A percentile compares a stretch with the other conserved stretches of the same genome.
These are phyloP conservation scores for Ogataea polymorpha DNA, from an alignment of 805 yeast species.

Conservation along the genomic window DNA sequence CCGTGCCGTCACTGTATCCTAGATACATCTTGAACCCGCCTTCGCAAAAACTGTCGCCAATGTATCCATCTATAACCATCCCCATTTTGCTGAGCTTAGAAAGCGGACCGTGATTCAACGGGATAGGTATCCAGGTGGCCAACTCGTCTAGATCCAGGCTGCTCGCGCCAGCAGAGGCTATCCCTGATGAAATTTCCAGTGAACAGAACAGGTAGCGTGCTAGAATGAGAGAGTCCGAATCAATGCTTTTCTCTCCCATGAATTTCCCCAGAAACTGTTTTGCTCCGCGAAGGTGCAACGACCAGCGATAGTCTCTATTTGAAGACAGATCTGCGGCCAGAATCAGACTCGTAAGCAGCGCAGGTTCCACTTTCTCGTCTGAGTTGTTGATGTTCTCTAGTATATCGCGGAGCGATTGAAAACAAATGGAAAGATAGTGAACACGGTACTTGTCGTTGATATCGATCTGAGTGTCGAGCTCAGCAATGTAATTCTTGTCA, in stretches of 20 bases:
- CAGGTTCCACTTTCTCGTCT: conserved; percentile 55
- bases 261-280: conserved; percentile 53
- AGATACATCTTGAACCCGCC: conserved; percentile 28
- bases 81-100: conserved; percentile 25
- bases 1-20: conserved; percentile 29
- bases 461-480: conserved; percentile 21
- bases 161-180: conserved; percentile 50
- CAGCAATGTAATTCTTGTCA: conserved; percentile 9
- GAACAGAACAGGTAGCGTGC: conserved; percentile 38
- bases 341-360: conserved; percentile 60
- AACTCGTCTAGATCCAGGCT: conserved; percentile 45
- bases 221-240: conserved; percentile 20
- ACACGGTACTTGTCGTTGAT: conserved; percentile 54
- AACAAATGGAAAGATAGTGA: conserved; percentile 60
- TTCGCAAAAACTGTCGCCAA: conserved; percentile 8
- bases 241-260: conserved; percentile 15
- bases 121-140: conserved; percentile 30
- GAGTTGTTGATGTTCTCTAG: conserved; percentile 36
- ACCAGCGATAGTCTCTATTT: conserved; percentile 52
- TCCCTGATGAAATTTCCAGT: conserved; percentile 54
- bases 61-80: conserved; percentile 24
- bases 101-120: conserved; percentile 25
- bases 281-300: conserved; percentile 62
- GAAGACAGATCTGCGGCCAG: conserved; percentile 60
- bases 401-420: conserved; percentile 51